phyloP scores from a whole-genome alignment of 176 grass and related monocot genomes.

The Guadua angustifolia region DNA sequence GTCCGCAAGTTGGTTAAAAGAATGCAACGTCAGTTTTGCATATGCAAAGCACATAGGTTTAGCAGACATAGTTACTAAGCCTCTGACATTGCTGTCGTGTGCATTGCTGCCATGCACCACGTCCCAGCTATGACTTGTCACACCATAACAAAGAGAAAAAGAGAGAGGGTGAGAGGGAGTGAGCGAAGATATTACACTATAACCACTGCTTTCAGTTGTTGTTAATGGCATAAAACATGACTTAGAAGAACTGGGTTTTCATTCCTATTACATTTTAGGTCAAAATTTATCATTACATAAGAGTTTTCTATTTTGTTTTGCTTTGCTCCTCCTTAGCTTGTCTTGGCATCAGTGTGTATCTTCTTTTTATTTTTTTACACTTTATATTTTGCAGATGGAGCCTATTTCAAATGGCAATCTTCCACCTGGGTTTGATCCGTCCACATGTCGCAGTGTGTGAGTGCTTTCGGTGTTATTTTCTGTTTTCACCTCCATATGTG shows the following conservation, averaged over 20 bases:
- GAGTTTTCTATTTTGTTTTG: conserved; percentile 35
- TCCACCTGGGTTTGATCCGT: conserved; percentile 88
- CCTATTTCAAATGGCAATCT: conserved; percentile 96
- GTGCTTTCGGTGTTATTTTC: conserved; percentile 63
- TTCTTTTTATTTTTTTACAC: conserved; percentile 59
- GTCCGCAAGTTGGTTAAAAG: neutral
- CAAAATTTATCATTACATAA: neutral
- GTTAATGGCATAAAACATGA: conserved; percentile 18
- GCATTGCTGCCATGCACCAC: no score
- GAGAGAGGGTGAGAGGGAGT: neutral
- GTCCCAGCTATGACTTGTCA: no score
- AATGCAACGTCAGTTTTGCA: neutral
- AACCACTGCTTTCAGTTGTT: neutral
- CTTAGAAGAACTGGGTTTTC: conserved; percentile 26
- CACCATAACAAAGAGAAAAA: neutral
- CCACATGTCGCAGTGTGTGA: conserved; percentile 95
- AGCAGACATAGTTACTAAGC: neutral
- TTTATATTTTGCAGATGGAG: conserved; percentile 90
- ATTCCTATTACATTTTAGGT: conserved; percentile 24
- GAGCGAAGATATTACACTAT: neutral
- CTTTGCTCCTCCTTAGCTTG: conserved; percentile 39
- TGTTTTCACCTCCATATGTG: conserved; percentile 44
- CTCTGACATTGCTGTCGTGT: no score
- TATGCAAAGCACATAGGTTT: conserved; percentile 22
- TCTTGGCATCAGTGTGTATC: conserved; percentile 40